Percentiles rank a stretch among this genome's conserved stretches.
Evolutionary conservation across 2,329 filamentous ascomycete genomes (phyloP).

Genomic region (Penicillium sp.): DNA sequence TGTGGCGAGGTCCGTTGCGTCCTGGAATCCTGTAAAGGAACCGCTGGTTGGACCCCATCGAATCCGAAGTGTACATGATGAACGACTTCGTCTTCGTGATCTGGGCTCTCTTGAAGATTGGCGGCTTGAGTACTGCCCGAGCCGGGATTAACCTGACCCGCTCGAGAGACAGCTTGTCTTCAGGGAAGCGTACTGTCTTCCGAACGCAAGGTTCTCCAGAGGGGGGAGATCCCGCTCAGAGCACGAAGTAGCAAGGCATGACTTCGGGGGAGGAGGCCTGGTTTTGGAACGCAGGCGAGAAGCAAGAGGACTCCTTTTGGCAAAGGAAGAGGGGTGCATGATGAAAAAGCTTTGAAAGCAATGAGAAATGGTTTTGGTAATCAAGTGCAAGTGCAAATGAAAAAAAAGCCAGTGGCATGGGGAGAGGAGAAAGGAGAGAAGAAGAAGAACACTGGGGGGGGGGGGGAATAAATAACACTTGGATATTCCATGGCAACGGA

Average conservation of each 20-base stretch:
- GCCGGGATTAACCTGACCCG: not conserved
- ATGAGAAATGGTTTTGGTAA: not conserved
- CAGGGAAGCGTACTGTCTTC: constrained; percentile 1
- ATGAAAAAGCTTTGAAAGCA: not conserved
- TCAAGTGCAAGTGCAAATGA: not conserved
- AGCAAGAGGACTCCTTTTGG: not conserved
- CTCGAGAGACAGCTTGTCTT: not conserved
- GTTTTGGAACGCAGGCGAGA: not conserved
- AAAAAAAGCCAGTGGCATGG: constrained; percentile 6
- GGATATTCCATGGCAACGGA: not conserved
- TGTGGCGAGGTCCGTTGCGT: not conserved
- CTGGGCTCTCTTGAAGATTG: not conserved
- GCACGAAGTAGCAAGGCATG: not conserved
- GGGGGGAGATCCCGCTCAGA: not conserved
- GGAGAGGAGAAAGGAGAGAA: constrained; percentile 3
- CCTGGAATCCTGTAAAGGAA: not conserved
- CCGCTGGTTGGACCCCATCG: not conserved
- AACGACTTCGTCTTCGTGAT: not conserved
- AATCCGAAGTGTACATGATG: not conserved
- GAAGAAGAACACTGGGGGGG: not conserved
- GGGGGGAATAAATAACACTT: not conserved
- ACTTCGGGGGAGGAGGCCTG: not conserved
- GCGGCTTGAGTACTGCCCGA: not conserved
- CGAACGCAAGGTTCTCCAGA: not conserved
- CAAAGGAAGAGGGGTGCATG: not conserved